These are phyloP conservation scores for Graphilbum ipis-grandicollis DNA, from an alignment of 2,329 filamentous ascomycete species.

Conservation along the genomic window DNA sequence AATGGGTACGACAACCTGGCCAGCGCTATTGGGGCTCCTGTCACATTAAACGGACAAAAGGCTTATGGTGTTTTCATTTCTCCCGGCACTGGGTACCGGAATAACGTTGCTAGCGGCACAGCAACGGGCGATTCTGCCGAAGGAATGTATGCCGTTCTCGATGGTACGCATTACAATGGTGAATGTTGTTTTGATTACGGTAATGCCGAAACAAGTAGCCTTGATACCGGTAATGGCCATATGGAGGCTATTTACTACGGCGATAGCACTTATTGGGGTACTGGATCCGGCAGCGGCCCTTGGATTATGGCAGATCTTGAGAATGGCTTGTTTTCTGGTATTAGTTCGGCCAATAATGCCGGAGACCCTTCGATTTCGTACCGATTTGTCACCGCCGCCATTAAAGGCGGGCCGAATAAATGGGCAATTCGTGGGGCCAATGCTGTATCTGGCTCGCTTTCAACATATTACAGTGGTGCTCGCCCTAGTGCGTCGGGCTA, in stretches of 20 bases:
- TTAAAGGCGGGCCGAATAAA: slow-evolving; percentile 37
- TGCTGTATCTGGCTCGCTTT: slow-evolving; percentile 32
- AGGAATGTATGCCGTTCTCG: slow-evolving; percentile 43
- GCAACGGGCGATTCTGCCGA: slow-evolving; percentile 37
- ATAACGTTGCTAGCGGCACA: slow-evolving; percentile 31
- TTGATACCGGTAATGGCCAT: slow-evolving; percentile 41
- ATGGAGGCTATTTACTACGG: slow-evolving; percentile 57
- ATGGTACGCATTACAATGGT: slow-evolving; percentile 41
- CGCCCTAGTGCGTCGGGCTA: slow-evolving; percentile 36
- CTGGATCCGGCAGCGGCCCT: slow-evolving; percentile 38
- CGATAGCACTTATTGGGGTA: slow-evolving; percentile 33
- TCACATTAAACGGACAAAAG: slow-evolving; percentile 41
- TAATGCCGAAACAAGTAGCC: slow-evolving; percentile 33
- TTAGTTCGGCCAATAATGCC: slow-evolving; percentile 25
- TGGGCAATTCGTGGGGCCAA: slow-evolving; percentile 45
- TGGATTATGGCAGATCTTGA: slow-evolving; percentile 57
- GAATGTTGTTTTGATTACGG: slow-evolving; percentile 41
- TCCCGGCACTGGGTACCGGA: slow-evolving; percentile 46
- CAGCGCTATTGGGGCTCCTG: slow-evolving; percentile 40
- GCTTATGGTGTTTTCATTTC: slow-evolving; percentile 47
- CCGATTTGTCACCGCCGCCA: slow-evolving; percentile 36
- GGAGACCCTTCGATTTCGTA: slow-evolving; percentile 31
- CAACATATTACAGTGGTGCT: slow-evolving; percentile 40
- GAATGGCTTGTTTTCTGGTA: slow-evolving; percentile 46
- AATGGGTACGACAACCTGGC: slow-evolving; percentile 43